phyloP scores from a whole-genome alignment of 768 basidiomycete species.

The Tylopilus rubrobrunneus region DNA sequence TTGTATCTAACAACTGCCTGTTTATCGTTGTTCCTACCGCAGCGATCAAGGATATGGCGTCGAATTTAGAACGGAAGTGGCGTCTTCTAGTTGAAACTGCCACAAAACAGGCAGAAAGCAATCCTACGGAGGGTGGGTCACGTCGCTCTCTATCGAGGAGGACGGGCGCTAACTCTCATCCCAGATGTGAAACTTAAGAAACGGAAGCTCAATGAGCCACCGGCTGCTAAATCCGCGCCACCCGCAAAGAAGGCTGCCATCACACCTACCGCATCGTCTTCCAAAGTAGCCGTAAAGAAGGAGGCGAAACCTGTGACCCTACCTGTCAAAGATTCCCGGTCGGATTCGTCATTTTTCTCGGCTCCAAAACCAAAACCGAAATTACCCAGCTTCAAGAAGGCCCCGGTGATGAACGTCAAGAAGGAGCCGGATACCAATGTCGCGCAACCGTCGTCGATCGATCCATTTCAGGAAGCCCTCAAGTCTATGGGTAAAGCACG shows the following conservation, averaged over 20 bases:
- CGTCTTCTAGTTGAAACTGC: slow-evolving; percentile 57
- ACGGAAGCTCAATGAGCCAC: slow-evolving; percentile 60
- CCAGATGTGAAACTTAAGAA: slow-evolving; percentile 66
- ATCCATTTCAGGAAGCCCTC: slow-evolving; percentile 81
- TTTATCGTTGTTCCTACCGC: slow-evolving; percentile 38
- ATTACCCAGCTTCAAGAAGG: slow-evolving; percentile 85
- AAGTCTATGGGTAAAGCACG: slow-evolving; percentile 66
- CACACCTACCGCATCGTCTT: slow-evolving; percentile 17
- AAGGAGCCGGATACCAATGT: slow-evolving; percentile 55
- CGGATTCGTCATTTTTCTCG: slow-evolving; percentile 86
- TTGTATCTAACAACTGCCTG: slow-evolving; percentile 67
- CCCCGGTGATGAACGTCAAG: slow-evolving; percentile 44
- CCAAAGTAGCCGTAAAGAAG: slow-evolving; percentile 49
- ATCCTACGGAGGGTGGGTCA: slow-evolving; percentile 70
- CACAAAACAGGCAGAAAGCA: slow-evolving; percentile 39
- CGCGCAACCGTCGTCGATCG: slow-evolving; percentile 71
- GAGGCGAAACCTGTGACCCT: slow-evolving; percentile 39
- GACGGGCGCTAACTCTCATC: slow-evolving; percentile 22
- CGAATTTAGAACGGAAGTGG: slow-evolving; percentile 84
- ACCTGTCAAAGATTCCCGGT: slow-evolving; percentile 70
- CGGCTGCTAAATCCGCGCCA: slow-evolving; percentile 44
- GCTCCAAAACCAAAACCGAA: slow-evolving; percentile 81
- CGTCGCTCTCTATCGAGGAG: slow-evolving; percentile 38
- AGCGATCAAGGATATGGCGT: slow-evolving; percentile 94
- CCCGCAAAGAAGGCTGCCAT: slow-evolving; percentile 67